These are phyloP conservation scores for Daldinia vernicosa DNA, from an alignment of 495 filamentous ascomycete genomes.

Conservation along the genomic window DNA sequence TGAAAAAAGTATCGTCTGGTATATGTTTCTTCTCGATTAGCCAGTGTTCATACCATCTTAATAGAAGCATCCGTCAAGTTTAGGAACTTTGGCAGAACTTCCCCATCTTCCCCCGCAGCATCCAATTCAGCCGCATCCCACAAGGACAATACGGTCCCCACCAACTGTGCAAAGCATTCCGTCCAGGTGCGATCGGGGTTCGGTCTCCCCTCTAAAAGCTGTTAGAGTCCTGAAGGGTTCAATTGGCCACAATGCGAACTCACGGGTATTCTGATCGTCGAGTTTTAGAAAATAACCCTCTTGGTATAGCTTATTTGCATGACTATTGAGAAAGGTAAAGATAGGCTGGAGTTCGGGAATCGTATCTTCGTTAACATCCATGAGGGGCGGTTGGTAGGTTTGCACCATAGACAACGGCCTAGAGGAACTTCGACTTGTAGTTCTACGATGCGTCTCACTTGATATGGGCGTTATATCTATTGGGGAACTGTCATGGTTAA, in stretches of 20 bases:
- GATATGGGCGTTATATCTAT: conserved; percentile 37
- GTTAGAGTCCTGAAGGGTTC: conserved; percentile 35
- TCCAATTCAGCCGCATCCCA: conserved; percentile 97
- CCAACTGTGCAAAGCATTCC: conserved; percentile 96
- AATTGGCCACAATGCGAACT: conserved; percentile 45
- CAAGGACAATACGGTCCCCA: conserved; percentile 91
- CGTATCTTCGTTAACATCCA: conserved; percentile 85
- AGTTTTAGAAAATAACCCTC: conserved; percentile 98
- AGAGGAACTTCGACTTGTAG: conserved; percentile 49
- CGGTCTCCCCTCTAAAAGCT: conserved; percentile 78
- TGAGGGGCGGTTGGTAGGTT: conserved; percentile 85
- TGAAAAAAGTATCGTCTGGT: background rate
- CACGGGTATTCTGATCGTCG: conserved; percentile 90
- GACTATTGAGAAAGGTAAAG: conserved; percentile 92
- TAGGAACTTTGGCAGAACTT: conserved; percentile 93
- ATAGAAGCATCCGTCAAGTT: conserved; percentile 97
- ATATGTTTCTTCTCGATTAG: background rate
- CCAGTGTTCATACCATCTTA: conserved; percentile 77
- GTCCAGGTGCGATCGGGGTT: conserved; percentile 89
- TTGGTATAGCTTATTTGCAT: conserved; percentile 94
- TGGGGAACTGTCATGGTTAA: conserved; percentile 50
- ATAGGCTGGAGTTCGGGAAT: conserved; percentile 92
- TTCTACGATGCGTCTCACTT: conserved; percentile 38
- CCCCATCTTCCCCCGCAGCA: conserved; percentile 79
- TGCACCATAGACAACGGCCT: conserved; percentile 72